A percentile compares a stretch with the other conserved stretches of the same genome.
These are phyloP conservation scores for Phytophthora macrochlamydospora DNA, from an alignment of 352 stramenopile genomes.

Conservation along the genomic window DNA sequence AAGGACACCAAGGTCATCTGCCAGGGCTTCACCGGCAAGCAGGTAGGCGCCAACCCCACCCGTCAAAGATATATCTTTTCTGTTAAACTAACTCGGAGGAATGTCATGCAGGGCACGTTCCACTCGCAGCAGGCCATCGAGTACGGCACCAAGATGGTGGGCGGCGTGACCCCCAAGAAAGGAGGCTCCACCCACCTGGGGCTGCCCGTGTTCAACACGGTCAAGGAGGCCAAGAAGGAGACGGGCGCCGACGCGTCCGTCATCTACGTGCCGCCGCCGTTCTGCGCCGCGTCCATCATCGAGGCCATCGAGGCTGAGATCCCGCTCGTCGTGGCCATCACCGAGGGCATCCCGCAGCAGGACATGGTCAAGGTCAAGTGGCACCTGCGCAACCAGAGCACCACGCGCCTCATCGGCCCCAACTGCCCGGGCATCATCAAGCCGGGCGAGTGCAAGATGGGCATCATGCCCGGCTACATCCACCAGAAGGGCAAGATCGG, in stretches of 20 bases:
- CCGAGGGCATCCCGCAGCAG: conserved; percentile 99
- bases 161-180: conserved; percentile 98
- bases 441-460: conserved; percentile 99
- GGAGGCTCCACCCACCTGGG: conserved; percentile 96
- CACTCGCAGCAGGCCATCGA: conserved; percentile 99
- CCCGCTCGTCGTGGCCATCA: conserved; percentile 97
- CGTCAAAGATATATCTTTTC: conserved; percentile 10
- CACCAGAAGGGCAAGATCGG: conserved; percentile 98
- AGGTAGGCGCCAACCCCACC: conserved; percentile 67
- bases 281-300: conserved; percentile 98
- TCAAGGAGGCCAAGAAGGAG: conserved; percentile 89
- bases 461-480: conserved; percentile 99
- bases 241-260: conserved; percentile 95
- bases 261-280: conserved; percentile 99
- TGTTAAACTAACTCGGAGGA: conserved; percentile 10
- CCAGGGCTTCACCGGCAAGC: conserved; percentile 99
- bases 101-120: conserved; percentile 94
- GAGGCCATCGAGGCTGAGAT: conserved; percentile 98
- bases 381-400: conserved; percentile 92
- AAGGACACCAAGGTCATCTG: conserved; percentile 99
- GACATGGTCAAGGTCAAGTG: conserved; percentile 99
- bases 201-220: conserved; percentile 99
- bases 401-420: conserved; percentile 97
- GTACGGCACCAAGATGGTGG: conserved; percentile 99
- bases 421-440: conserved; percentile 99